phyloP scores from a whole-genome alignment of 1,284 basidiomycete genomes.

The Ganoderma sinense region DNA sequence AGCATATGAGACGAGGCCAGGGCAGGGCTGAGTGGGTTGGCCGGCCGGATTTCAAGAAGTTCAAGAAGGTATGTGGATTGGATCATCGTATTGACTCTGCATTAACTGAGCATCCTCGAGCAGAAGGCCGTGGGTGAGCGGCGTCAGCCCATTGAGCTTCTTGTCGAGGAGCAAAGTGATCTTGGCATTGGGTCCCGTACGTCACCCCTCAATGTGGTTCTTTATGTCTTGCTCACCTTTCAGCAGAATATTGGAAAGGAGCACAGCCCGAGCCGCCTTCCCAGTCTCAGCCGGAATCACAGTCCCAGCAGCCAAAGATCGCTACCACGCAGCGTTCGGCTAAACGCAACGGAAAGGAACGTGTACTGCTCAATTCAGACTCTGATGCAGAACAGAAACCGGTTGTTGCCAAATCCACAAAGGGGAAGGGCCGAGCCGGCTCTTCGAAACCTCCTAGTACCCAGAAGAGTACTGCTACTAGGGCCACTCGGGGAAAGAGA shows the following conservation, averaged over 20 bases:
- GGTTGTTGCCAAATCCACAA: slow-evolving; percentile 23
- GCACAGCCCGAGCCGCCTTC: slow-evolving; percentile 26
- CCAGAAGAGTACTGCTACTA: slow-evolving; percentile 12
- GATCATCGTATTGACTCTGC: not conserved
- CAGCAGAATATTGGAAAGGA: slow-evolving; percentile 62
- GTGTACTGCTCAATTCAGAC: slow-evolving; percentile 32
- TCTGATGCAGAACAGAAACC: slow-evolving; percentile 45
- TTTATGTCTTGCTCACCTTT: not conserved
- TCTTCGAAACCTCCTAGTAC: slow-evolving; percentile 10
- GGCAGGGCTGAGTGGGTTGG: slow-evolving; percentile 58
- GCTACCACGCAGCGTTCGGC: slow-evolving; percentile 21
- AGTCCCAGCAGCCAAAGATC: slow-evolving; percentile 22
- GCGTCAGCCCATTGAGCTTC: slow-evolving; percentile 56
- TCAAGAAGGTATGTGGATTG: slow-evolving; percentile 67
- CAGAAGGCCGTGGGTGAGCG: slow-evolving; percentile 44
- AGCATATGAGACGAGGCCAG: slow-evolving; percentile 35
- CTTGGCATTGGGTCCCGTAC: slow-evolving; percentile 63
- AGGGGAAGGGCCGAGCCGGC: slow-evolving; percentile 27
- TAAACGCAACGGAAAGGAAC: slow-evolving; percentile 23
- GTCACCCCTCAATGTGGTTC: not conserved
- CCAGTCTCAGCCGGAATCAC: slow-evolving; percentile 35
- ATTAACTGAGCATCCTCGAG: not conserved
- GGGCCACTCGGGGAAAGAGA: slow-evolving; percentile 20
- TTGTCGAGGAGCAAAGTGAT: slow-evolving; percentile 59
- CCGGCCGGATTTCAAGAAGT: slow-evolving; percentile 85